Conservation (phyloP, 2,329 filamentous ascomycete genomes). For the Albifimbria verrucaria region DNA sequence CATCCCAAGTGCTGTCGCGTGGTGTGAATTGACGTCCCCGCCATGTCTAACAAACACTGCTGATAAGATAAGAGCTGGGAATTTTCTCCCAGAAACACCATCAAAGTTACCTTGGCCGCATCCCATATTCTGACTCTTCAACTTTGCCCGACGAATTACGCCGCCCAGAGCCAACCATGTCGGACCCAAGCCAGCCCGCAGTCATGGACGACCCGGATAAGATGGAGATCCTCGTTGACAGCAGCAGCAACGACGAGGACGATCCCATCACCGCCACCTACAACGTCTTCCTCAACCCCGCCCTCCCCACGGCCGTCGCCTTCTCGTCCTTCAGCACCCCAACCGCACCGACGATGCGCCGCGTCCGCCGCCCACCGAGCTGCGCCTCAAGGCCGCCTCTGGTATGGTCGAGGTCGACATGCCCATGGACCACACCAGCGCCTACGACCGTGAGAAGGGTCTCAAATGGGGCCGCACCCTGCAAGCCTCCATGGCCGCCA, state of each 20-base stretch:
- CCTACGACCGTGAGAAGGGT: slow-evolving; percentile 83
- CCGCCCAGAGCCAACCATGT: too few relatives aligned
- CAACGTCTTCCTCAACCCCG: slow-evolving; percentile 81
- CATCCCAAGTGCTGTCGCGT: too few relatives aligned
- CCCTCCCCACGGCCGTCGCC: slow-evolving; percentile 57
- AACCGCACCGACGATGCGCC: slow-evolving; percentile 62
- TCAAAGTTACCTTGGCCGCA: neutral
- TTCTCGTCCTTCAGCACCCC: slow-evolving; percentile 86
- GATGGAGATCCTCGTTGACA: slow-evolving; percentile 20
- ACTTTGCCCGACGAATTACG: neutral
- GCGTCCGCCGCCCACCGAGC: slow-evolving; percentile 57
- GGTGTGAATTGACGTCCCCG: too few relatives aligned
- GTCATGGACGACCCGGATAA: slow-evolving; percentile 9
- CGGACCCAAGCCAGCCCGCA: neutral
- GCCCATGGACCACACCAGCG: slow-evolving; percentile 67
- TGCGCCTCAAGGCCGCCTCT: slow-evolving; percentile 77
- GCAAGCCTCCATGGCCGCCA: slow-evolving; percentile 53
- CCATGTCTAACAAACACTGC: too few relatives aligned
- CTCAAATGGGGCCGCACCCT: slow-evolving; percentile 79
- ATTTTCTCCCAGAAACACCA: neutral
- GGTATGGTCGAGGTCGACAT: slow-evolving; percentile 91
- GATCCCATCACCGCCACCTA: slow-evolving; percentile 75
- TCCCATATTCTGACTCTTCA: neutral
- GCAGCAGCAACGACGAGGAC: slow-evolving; percentile 35
- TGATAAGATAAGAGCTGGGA: neutral